Evolutionary conservation across 192 early-diverging fungal species (phyloP), one percentile per base, ranked within the genome.

Genomic region (Chytriomyces sp.): DNA sequence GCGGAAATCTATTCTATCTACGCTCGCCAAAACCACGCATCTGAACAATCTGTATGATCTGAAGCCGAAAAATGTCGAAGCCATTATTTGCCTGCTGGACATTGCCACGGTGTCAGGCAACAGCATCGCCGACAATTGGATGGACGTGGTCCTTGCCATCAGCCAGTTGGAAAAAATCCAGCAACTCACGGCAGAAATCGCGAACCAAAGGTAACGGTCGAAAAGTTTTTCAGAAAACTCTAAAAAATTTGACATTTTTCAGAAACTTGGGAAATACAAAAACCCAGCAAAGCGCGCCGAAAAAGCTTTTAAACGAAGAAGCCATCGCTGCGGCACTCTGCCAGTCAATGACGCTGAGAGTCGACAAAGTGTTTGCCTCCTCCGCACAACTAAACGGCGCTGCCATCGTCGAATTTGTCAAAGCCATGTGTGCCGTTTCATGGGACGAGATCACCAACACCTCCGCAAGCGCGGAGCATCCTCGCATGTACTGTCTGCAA

Each of bases 361-460:
- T 94, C 0, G 96, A 98, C 80, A 85, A 89, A 50, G 86, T 98
- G 49, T 98, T 97, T 72, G 94, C 92, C 5, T 83, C 91, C 5
- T 93, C 90, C 13, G 86, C 91, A 23, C 89, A 92, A 68, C 84
- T 98, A 64, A 93, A 91, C 47, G 94, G 93, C 0, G 63, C 82
- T 24, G 94, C 93, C 11, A 98, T 98, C 68, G 92, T 94, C 43
- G 92, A 95, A 68, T 98, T 98, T 86, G 94, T 96, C 5, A 81
- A 91, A 7, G 93, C 96, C 3, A 83, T 98, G 72, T 95, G 94
- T 76, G 83, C 88, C 24, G 92, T 92, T 0, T 95, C 94, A 10
- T 96, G 93, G 95, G 91, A 94, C 74, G 96, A 98, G 77, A 94
- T 98, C 45, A 77, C 81, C 0, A 79, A 76, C 44, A 84, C 90